A percentile compares a stretch with the other conserved stretches of the same genome.
These are phyloP conservation scores for Sequoiadendron giganteum DNA, from an alignment of 75 land plant genomes.

Conservation along the genomic window DNA sequence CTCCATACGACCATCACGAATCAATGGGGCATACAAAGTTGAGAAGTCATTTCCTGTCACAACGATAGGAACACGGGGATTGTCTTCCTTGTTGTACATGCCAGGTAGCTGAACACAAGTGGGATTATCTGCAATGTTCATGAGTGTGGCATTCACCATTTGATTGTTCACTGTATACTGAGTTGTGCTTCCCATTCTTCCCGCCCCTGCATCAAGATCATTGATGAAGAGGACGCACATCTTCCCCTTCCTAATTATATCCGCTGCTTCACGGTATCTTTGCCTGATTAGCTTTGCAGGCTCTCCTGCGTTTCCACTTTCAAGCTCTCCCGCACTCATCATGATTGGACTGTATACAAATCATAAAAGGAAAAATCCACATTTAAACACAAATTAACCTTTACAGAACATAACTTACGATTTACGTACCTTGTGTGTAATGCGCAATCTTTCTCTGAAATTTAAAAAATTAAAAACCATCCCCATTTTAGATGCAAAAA, in stretches of 20 bases:
- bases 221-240: conserved; percentile 95
- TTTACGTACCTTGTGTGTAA: neutral
- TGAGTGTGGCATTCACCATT: conserved; percentile 97
- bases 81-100: conserved; percentile 87
- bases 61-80: conserved; percentile 78
- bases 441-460: neutral
- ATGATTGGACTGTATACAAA: conserved; percentile 76
- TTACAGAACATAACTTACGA: neutral
- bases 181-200: conserved; percentile 83
- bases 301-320: conserved; percentile 92
- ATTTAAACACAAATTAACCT: neutral
- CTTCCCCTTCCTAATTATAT: conserved; percentile 88
- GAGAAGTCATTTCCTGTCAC: conserved; percentile 97
- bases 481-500: conserved; percentile 5
- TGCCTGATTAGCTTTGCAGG: conserved; percentile 92
- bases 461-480: neutral
- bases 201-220: conserved; percentile 94
- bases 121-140: conserved; percentile 97
- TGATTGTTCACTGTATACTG: conserved; percentile 98
- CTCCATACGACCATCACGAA: conserved; percentile 94
- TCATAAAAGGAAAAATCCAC: neutral
- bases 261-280: conserved; percentile 91
- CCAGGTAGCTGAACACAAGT: conserved; percentile 93
- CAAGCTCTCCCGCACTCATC: conserved; percentile 98
- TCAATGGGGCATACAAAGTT: conserved; percentile 90